These are phyloP conservation scores for Prunus kanzakura DNA, from an alignment of 306 rosid genomes.

Conservation along the genomic window DNA sequence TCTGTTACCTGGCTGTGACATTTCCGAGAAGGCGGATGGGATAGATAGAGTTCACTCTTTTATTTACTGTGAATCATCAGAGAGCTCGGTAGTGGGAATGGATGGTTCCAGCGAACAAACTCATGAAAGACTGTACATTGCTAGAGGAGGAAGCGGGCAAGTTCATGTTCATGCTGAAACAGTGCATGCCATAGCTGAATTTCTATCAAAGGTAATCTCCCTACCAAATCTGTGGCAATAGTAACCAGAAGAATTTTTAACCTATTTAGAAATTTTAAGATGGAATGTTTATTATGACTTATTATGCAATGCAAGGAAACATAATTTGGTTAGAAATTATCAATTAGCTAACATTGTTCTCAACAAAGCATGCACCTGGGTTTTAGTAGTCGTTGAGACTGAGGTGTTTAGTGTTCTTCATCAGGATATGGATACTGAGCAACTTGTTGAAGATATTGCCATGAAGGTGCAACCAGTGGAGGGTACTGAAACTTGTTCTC, in stretches of 20 bases:
- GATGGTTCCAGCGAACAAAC: slow-evolving; percentile 34
- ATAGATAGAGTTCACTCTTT: slow-evolving; percentile 26
- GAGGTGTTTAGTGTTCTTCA: slow-evolving; percentile 13
- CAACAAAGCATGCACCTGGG: background rate
- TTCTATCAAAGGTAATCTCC: slow-evolving; percentile 48
- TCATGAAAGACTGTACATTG: slow-evolving; percentile 24
- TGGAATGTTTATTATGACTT: background rate
- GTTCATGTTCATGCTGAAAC: slow-evolving; percentile 37
- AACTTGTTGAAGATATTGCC: slow-evolving; percentile 29
- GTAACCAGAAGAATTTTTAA: background rate
- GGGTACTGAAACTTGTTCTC: slow-evolving; percentile 33
- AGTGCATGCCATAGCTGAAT: slow-evolving; percentile 34
- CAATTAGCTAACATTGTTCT: background rate
- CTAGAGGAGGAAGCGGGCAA: slow-evolving; percentile 33
- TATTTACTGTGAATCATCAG: slow-evolving; percentile 36
- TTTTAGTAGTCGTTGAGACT: slow-evolving; percentile 7
- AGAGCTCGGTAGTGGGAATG: slow-evolving; percentile 24
- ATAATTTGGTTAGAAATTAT: background rate
- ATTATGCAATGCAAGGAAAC: background rate
- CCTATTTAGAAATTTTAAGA: background rate
- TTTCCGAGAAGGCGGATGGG: slow-evolving; percentile 20
- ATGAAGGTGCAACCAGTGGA: slow-evolving; percentile 31
- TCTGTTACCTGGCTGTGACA: slow-evolving; percentile 10
- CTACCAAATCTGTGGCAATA: background rate
- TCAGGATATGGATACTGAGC: slow-evolving; percentile 32